phyloP scores from a whole-genome alignment of 345 rosid genomes.

The Orychophragmus violaceus region DNA sequence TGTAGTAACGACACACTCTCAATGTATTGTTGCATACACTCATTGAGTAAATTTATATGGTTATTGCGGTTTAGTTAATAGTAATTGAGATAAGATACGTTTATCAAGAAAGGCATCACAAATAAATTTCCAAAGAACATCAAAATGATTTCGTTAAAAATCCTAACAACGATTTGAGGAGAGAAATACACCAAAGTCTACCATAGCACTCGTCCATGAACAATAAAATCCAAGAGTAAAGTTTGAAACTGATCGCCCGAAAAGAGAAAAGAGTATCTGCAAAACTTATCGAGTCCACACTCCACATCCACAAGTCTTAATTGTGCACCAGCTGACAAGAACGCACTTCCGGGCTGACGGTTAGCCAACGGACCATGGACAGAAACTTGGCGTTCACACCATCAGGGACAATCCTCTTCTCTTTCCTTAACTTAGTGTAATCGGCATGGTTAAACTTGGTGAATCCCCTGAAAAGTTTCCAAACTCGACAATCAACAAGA shows the following conservation, averaged over 20 bases:
- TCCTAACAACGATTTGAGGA: not conserved
- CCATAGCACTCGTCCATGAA: not conserved
- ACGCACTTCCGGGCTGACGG: slow-evolving; percentile 35
- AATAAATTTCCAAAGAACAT: not conserved
- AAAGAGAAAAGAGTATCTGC: not conserved
- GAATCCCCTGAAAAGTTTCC: slow-evolving; percentile 40
- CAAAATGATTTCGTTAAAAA: not conserved
- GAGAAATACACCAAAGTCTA: too few species aligned
- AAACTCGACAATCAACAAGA: not conserved
- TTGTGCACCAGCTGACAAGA: slow-evolving; percentile 17
- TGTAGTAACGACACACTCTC: not conserved
- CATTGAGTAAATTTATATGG: not conserved
- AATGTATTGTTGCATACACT: not conserved
- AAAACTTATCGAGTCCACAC: not conserved
- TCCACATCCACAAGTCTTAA: not conserved
- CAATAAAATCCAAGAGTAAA: not conserved
- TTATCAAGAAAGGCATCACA: not conserved
- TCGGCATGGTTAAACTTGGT: slow-evolving; percentile 45
- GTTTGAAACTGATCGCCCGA: not conserved
- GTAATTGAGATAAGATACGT: not conserved
- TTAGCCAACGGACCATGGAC: slow-evolving; percentile 30
- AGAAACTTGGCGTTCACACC: slow-evolving; percentile 47
- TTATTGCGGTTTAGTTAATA: too few species aligned
- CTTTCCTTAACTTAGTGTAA: slow-evolving; percentile 40
- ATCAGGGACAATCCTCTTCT: slow-evolving; percentile 41